Evolutionary conservation across 371 early-diverging fungal species (phyloP).

Genomic region (Zychaea mexicana): DNA sequence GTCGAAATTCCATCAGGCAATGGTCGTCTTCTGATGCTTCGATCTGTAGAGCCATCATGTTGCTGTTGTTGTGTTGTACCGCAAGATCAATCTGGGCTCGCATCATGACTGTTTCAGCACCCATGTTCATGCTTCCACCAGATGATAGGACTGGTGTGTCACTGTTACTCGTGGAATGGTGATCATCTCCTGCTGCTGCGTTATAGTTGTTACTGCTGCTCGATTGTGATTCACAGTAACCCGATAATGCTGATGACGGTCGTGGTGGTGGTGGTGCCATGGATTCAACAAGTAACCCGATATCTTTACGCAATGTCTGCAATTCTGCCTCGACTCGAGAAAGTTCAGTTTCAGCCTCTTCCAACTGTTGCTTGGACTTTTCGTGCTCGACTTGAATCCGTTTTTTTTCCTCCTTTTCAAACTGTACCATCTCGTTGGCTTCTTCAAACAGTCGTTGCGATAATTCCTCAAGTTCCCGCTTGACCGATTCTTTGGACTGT

Average conservation of each 20-base stretch:
- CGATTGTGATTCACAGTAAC: background rate
- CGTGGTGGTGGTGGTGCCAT: background rate
- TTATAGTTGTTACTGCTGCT: conserved; percentile 1
- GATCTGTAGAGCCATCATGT: conserved; percentile 3
- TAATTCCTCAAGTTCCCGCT: conserved; percentile 77
- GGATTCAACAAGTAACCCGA: conserved; percentile 3
- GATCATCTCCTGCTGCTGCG: background rate
- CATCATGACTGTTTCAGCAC: conserved; percentile 9
- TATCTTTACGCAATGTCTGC: conserved; percentile 22
- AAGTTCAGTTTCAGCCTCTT: conserved; percentile 25
- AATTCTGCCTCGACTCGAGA: conserved; percentile 27
- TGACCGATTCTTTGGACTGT: conserved; percentile 62
- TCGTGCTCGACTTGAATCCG: conserved; percentile 51
- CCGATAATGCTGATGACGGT: background rate
- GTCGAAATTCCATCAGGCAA: conserved; percentile 18
- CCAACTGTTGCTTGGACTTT: conserved; percentile 57
- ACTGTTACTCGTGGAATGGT: background rate
- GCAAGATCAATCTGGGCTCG: conserved; percentile 23
- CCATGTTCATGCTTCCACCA: background rate
- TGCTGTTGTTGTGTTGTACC: background rate
- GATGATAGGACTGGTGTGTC: background rate
- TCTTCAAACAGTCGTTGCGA: conserved; percentile 83
- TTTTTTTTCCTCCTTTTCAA: conserved; percentile 64
- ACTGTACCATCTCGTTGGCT: conserved; percentile 83
- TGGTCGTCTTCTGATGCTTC: conserved; percentile 23